Evolutionary conservation across 192 early-diverging fungal species (phyloP), one percentile per base, ranked within the genome.

Genomic region (Funneliformis geosporum): DNA sequence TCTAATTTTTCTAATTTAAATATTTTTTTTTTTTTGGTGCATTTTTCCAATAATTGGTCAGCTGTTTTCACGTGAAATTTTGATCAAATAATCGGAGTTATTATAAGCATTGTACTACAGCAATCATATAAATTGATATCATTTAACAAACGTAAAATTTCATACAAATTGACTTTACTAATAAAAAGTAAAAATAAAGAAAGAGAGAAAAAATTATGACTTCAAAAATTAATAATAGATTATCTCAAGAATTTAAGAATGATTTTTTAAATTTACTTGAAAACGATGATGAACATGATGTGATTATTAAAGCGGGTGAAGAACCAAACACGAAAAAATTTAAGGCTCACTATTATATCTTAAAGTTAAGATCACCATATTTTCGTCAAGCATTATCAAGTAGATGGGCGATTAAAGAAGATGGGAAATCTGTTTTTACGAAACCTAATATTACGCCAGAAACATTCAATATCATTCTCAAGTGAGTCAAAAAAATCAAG

Each of bases 321-420:
- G 64, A 27, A 16, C 16, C 44, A 27, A 73, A 73, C 7, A 73
- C 23, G 5, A 38, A 60, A 28, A 39, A 50, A 11, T 59, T 74
- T 74, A 33, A 74, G 16, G 72, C 72, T 73, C 72, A 73, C 27
- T 73, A 47, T 47, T 59, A 59, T 60, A 73, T 73, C 18, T 73
- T 73, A 40, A 47, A 25, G 38, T 38, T 59, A 23, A 73, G 72
- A 50, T 73, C 72, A 25, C 72, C 72, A 7, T 73, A 73, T 73
- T 73, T 73, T 59, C 43, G 72, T 8, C 42, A 59, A 55, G 72
- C 72, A 46, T 55, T 73, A 55, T 73, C 72, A 12, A 47, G 50
- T 27, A 27, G 50, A 40, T 73, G 72, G 72, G 50, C 72, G 27
- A 46, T 38, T 50, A 23, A 38, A 47, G 72, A 55, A 14, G 8